These are phyloP conservation scores for Podosphaera leucotricha DNA, from an alignment of 2,329 filamentous ascomycete genomes.

Conservation along the genomic window DNA sequence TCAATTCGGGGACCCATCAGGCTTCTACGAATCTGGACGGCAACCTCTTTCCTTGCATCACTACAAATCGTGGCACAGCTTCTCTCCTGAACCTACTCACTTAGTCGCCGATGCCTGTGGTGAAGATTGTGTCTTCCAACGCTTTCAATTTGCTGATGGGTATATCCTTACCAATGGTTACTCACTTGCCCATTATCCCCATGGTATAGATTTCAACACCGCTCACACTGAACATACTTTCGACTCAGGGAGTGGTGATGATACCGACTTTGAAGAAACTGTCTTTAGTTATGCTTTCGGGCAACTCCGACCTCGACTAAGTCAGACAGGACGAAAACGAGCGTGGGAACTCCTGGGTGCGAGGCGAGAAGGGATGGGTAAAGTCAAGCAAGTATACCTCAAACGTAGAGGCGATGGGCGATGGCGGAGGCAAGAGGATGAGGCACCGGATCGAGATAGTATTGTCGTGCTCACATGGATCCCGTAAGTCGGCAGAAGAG, in stretches of 20 bases:
- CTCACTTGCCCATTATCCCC: constrained; percentile 7
- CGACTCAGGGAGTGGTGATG: constrained; percentile 8
- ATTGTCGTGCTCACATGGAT: constrained; percentile 13
- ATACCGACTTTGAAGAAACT: constrained; percentile 11
- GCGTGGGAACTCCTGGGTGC: constrained; percentile 30
- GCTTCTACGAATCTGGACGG: constrained; percentile 15
- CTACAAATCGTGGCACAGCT: constrained; percentile 15
- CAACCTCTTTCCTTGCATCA: constrained; percentile 13
- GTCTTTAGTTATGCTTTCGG: constrained; percentile 21
- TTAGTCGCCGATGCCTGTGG: constrained; percentile 14
- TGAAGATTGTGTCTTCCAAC: constrained; percentile 14
- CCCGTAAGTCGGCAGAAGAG: constrained; percentile 2
- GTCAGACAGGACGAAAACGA: constrained; percentile 25
- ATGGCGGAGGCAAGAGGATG: constrained; percentile 19
- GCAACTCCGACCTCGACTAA: constrained; percentile 22
- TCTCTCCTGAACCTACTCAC: constrained; percentile 9
- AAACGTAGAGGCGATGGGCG: constrained; percentile 27
- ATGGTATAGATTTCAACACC: constrained; percentile 14
- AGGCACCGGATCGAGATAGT: constrained; percentile 8
- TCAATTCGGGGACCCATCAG: constrained; percentile 13
- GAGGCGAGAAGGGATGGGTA: constrained; percentile 23
- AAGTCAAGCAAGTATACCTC: constrained; percentile 29
- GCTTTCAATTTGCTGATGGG: constrained; percentile 14
- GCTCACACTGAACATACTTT: constrained; percentile 14
- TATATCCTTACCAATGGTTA: constrained; percentile 14